Evolutionary conservation across 2,329 filamentous ascomycete genomes (phyloP).

Genomic region (Ophiocordyceps camponoti-leonardi): DNA sequence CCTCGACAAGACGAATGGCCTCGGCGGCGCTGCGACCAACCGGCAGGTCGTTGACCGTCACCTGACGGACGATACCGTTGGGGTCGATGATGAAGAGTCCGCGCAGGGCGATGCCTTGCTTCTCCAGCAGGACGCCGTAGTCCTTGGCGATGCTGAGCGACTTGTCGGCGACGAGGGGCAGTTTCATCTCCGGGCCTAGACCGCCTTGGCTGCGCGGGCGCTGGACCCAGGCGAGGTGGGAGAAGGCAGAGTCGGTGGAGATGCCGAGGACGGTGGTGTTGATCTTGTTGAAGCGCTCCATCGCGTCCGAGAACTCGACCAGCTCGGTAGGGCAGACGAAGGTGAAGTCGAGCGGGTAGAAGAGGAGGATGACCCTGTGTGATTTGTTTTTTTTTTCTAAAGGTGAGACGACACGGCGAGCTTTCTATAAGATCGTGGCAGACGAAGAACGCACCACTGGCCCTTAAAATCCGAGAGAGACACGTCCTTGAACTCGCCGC

Average conservation of each 20-base stretch:
- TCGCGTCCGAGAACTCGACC: slow-evolving; percentile 44
- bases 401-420: not conserved
- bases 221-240: slow-evolving; percentile 38
- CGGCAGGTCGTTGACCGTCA: slow-evolving; percentile 48
- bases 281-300: slow-evolving; percentile 40
- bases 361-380: slow-evolving; percentile 43
- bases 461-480: slow-evolving; percentile 25
- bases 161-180: slow-evolving; percentile 45
- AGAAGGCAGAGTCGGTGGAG: slow-evolving; percentile 43
- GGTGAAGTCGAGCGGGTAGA: slow-evolving; percentile 52
- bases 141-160: slow-evolving; percentile 40
- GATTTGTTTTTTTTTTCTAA: no score
- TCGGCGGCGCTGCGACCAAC: slow-evolving; percentile 49
- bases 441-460: slow-evolving; percentile 23
- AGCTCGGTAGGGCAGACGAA: slow-evolving; percentile 52
- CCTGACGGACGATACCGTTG: slow-evolving; percentile 40
- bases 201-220: slow-evolving; percentile 42
- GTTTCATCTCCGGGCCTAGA: slow-evolving; percentile 38
- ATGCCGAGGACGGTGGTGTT: slow-evolving; percentile 42
- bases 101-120: slow-evolving; percentile 44
- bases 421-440: no score
- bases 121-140: slow-evolving; percentile 48
- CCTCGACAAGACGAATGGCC: slow-evolving; percentile 47
- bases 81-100: slow-evolving; percentile 52
- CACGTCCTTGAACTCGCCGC: slow-evolving; percentile 28